Percentiles rank a stretch among this genome's conserved stretches.
Conservation (phyloP, 1,284 basidiomycete species). For the Cerioporus squamosus region DNA sequence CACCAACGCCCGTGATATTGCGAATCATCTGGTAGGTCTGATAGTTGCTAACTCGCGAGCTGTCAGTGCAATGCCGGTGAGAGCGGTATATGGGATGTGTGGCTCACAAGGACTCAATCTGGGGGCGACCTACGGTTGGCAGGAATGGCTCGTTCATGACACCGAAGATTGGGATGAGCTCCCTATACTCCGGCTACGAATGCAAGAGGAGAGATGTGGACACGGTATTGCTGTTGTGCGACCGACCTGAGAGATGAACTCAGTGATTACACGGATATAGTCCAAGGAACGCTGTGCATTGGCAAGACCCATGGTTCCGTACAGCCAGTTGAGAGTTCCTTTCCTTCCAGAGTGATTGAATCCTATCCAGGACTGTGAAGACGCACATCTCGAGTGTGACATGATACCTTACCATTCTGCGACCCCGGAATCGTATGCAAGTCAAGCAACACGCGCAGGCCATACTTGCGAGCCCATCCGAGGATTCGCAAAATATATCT, state of each 20-base stretch:
- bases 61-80: too few species aligned
- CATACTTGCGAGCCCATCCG: conserved; percentile 89
- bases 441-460: conserved; percentile 84
- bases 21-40: conserved; percentile 60
- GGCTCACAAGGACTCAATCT: conserved; percentile 42
- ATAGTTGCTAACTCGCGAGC: conserved; percentile 57
- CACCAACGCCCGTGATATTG: conserved; percentile 57
- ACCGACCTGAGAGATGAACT: conserved; percentile 70
- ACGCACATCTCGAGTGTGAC: too few species aligned
- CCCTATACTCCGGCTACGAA: conserved; percentile 50
- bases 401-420: too few species aligned
- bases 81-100: too few species aligned
- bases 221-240: too few species aligned
- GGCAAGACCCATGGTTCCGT: conserved; percentile 63
- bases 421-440: conserved; percentile 57
- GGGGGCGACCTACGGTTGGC: conserved; percentile 40
- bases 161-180: conserved; percentile 54
- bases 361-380: too few species aligned
- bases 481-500: conserved; percentile 77
- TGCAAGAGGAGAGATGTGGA: too few species aligned
- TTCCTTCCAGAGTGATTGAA: conserved; percentile 55
- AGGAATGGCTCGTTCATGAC: conserved; percentile 47
- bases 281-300: conserved; percentile 64
- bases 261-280: conserved; percentile 57
- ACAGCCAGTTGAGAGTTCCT: conserved; percentile 59